Evolutionary conservation across 768 basidiomycete genomes (phyloP), one percentile per base, ranked within the genome.

Genomic region (Hysterangium stoloniferum): DNA sequence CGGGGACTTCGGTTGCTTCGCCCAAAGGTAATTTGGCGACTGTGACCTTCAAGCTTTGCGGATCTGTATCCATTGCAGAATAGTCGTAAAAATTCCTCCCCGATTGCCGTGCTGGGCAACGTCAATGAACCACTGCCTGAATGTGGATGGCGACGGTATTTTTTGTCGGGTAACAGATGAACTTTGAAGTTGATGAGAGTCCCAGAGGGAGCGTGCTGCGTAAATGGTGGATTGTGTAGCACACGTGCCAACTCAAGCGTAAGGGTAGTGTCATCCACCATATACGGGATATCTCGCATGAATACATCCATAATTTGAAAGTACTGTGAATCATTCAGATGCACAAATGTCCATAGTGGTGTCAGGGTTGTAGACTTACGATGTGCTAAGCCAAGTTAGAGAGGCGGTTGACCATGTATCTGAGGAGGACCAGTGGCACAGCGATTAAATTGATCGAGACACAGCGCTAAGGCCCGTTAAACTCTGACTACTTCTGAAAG

Each of bases 181-280:
- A 82, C 71, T 34, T 77, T 67, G 55, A 83, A 84, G 55, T 82
- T 83, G 17, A 78, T 56, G 1, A 40, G 20, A 24, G 35, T 53
- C 13, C 61, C 52, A 0, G 53, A 45, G 22, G 27, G 3, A 4
- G 64, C 59, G 36, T 60, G 56, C 1, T 37, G 44, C 3, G 62
- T 55, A 45, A 57, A 57, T 17, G 13, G 29, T 4, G 68, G 64
- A 2, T 58, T 48, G 55, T 84, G 81, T 1, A 84, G 66, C 46
- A 76, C 57, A 0, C 28, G 55, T 4, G 75, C 75, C 7, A 84
- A 57, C 6, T 62, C 60, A 1, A 54, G 54, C n/a, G 58, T 58
- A 24, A 68, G 31, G 20, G 59, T 55, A 27, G 15, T 31, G 3
- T 50, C 37, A 20, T 34, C 58, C 1, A 54, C 58, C 1, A 40